A percentile compares a stretch with the other conserved stretches of the same genome.
phyloP scores from a whole-genome alignment of 1,284 basidiomycete species.

The Cutaneotrichosporon cyanovorans region DNA sequence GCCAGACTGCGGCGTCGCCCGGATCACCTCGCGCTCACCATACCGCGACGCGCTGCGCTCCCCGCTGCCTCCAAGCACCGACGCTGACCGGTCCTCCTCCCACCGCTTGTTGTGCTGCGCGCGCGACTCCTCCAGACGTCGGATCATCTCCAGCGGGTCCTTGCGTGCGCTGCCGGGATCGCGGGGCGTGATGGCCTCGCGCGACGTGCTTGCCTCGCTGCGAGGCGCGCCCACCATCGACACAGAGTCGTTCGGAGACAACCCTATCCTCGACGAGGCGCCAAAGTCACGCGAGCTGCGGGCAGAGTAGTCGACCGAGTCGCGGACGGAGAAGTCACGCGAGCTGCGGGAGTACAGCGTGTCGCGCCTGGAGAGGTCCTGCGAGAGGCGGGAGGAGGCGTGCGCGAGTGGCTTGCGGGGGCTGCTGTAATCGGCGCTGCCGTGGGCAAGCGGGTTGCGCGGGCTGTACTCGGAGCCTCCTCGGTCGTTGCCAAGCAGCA shows the following conservation, averaged over 20 bases:
- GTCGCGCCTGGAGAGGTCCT: not conserved
- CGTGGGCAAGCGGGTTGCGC: constrained; percentile 7
- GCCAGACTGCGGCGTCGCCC: not conserved
- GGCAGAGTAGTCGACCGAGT: not conserved
- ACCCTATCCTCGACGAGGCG: constrained; percentile 13
- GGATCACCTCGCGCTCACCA: constrained; percentile 12
- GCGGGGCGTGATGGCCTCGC: not conserved
- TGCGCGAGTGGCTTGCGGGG: constrained; percentile 5
- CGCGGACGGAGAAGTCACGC: not conserved
- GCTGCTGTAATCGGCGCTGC: not conserved
- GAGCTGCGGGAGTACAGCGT: not conserved
- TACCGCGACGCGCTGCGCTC: constrained; percentile 1
- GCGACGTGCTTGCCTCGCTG: constrained; percentile 4
- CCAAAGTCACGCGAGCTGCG: constrained; percentile 7
- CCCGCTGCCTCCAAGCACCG: constrained; percentile 15
- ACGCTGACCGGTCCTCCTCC: constrained; percentile 25
- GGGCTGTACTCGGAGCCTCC: constrained; percentile 4
- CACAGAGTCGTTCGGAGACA: constrained; percentile 36
- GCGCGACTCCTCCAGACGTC: constrained; percentile 30
- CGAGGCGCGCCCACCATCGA: constrained; percentile 25
- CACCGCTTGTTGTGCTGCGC: constrained; percentile 28
- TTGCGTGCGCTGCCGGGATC: constrained; percentile 16
- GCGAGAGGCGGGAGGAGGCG: not conserved
- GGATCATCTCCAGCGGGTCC: constrained; percentile 36
- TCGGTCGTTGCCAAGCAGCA: constrained; percentile 49